phyloP scores from a whole-genome alignment of 768 basidiomycete genomes.

The Mycena galericulata region DNA sequence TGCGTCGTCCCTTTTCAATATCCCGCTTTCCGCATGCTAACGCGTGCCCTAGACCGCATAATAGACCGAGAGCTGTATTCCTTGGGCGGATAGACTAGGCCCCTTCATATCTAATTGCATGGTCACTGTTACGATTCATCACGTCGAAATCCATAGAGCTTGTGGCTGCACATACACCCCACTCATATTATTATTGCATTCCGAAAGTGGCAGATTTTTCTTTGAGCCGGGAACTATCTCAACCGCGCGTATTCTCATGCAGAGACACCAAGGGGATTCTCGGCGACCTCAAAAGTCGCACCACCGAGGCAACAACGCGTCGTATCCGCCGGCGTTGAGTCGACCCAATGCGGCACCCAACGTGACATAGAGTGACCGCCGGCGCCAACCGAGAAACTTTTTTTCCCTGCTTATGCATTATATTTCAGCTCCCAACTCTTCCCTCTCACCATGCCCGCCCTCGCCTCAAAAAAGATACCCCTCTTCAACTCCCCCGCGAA shows the following conservation, averaged over 20 bases:
- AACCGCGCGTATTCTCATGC: too few species aligned
- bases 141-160: slow-evolving; percentile 16
- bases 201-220: too few species aligned
- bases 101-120: slow-evolving; percentile 25
- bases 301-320: too few species aligned
- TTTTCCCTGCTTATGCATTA: slow-evolving; percentile 20
- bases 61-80: background rate
- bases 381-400: too few species aligned
- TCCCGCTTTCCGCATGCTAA: background rate
- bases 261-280: too few species aligned
- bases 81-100: slow-evolving; percentile 30
- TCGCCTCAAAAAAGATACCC: slow-evolving; percentile 20
- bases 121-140: background rate
- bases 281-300: too few species aligned
- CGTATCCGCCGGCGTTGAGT: slow-evolving; percentile 28
- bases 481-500: slow-evolving; percentile 25
- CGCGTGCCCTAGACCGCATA: slow-evolving; percentile 17
- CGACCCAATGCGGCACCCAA: slow-evolving; percentile 10
- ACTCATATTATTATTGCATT: slow-evolving; percentile 36
- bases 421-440: background rate
- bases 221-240: background rate
- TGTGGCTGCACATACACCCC: slow-evolving; percentile 26
- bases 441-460: slow-evolving; percentile 15
- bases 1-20: slow-evolving; percentile 45
- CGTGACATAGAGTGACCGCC: slow-evolving; percentile 1